Evolutionary conservation across 257 asterid genomes (phyloP), one percentile per base, ranked within the genome.

Genomic region (Forsythia suspensa): DNA sequence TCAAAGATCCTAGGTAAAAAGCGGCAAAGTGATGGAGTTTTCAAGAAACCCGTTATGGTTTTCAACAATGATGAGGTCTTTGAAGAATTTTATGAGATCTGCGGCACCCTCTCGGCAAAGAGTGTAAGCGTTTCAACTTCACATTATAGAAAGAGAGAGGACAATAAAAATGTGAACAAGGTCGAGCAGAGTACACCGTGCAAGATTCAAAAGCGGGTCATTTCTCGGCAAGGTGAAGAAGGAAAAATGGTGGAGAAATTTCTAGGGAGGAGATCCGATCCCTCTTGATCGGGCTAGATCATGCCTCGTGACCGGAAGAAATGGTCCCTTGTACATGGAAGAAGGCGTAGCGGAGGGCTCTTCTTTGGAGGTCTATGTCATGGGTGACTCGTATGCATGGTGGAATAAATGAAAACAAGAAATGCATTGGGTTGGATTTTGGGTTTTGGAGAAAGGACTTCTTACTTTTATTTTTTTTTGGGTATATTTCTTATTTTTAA

Each of bases 281-380:
- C 90, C 2, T 90, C 97, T 0, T 12, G 85, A 82, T n/a, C 90
- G 95, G 46, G 80, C 61, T 12, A 44, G 89, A 67, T 72, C 83
- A 59, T 92, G 71, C 29, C 11, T 83, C 20, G 74, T 89, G 74
- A 1, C 80, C 73, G 85, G 87, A 63, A 63, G 39, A 24, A 63
- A n/a, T 10, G 82, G 71, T 9, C 78, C 82, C 0, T 76, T 39
- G 63, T 12, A 80, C 63, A 86, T 70, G 24, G 80, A 83, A 86
- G 82, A 69, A 88, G 77, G 67, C 92, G 84, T 5, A 78, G 29
- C 3, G 70, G 91, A 88, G 86, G 82, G 84, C 42, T 84, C 96
- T 29, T 89, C 77, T n/a, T n/a, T n/a, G 96, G 71, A 81, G 97
- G 78, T 92, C 96, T 1, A 81, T 85, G 77, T 94, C 98, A 2